Conservation (phyloP, 2,329 filamentous ascomycete species). For the Ophiostoma australiae region DNA sequence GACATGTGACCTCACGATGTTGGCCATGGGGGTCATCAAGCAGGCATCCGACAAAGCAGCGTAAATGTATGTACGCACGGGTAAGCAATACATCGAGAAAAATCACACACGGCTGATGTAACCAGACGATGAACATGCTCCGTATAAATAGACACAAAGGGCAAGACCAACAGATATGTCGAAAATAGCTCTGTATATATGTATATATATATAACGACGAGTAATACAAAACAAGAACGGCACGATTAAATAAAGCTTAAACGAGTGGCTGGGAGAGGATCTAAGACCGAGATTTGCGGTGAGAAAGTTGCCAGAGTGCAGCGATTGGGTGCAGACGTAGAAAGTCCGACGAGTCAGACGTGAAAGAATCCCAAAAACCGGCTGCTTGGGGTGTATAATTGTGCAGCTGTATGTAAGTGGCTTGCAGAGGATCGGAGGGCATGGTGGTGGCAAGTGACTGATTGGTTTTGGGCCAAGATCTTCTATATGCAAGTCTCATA, state of each 20-base stretch:
- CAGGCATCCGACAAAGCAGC: not conserved
- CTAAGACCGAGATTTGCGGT: not conserved
- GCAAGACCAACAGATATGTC: not conserved
- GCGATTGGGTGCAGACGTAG: not conserved
- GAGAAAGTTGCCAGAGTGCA: not conserved
- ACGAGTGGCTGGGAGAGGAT: conserved; percentile 6
- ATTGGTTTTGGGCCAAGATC: not conserved
- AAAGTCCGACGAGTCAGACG: not conserved
- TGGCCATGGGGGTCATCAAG: not conserved
- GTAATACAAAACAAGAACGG: not conserved
- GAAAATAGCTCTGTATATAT: not conserved
- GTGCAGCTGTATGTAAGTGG: not conserved
- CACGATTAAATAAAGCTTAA: not conserved
- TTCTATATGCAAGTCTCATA: not conserved
- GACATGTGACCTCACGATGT: not conserved
- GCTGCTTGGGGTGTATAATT: not conserved
- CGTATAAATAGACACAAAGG: not conserved
- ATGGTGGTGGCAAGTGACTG: not conserved
- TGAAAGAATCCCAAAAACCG: not conserved
- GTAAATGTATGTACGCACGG: not conserved
- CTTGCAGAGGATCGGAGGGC: not conserved
- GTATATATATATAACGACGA: not conserved
- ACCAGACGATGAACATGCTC: not conserved
- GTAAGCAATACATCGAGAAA: not conserved
- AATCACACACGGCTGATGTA: not conserved